phyloP scores from a whole-genome alignment of 495 filamentous ascomycete genomes.

The Echria macrotheca region DNA sequence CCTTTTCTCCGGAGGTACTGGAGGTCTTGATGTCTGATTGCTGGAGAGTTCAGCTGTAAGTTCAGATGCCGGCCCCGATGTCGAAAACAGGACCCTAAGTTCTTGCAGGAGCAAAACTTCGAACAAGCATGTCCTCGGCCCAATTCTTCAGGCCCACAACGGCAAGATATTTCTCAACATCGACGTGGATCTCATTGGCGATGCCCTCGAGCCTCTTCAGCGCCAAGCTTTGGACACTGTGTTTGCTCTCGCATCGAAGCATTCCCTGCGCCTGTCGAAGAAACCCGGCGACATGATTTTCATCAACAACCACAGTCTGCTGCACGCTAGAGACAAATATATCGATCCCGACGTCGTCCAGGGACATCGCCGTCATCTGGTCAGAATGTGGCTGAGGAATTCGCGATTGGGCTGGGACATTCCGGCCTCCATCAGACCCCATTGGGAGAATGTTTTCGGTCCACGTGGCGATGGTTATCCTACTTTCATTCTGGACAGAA shows the following conservation, averaged over 20 bases:
- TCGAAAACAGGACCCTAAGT: too few relatives aligned
- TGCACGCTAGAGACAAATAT: conserved; percentile 53
- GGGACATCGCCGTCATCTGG: conserved; percentile 38
- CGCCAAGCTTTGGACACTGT: conserved; percentile 31
- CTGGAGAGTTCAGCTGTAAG: conserved; percentile 44
- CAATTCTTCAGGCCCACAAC: conserved; percentile 32
- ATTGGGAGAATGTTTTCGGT: conserved; percentile 42
- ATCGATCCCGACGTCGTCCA: conserved; percentile 24
- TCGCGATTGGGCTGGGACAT: conserved; percentile 35
- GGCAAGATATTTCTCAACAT: conserved; percentile 32
- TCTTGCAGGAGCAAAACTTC: too few relatives aligned
- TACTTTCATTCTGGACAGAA: background rate
- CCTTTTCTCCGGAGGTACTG: conserved; percentile 27
- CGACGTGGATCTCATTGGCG: too few relatives aligned
- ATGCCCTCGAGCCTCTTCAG: too few relatives aligned
- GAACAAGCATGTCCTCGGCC: conserved; percentile 33
- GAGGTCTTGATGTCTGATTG: conserved; percentile 24
- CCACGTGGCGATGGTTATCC: conserved; percentile 13
- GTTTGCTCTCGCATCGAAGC: conserved; percentile 26
- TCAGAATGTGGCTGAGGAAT: conserved; percentile 48
- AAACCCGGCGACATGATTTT: conserved; percentile 56
- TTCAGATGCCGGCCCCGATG: too few relatives aligned
- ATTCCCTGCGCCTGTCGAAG: conserved; percentile 40
- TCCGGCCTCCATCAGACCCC: conserved; percentile 34
- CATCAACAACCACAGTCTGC: conserved; percentile 56